These are phyloP conservation scores for Aspergillus asperescens DNA, from an alignment of 495 filamentous ascomycete species.

Conservation along the genomic window DNA sequence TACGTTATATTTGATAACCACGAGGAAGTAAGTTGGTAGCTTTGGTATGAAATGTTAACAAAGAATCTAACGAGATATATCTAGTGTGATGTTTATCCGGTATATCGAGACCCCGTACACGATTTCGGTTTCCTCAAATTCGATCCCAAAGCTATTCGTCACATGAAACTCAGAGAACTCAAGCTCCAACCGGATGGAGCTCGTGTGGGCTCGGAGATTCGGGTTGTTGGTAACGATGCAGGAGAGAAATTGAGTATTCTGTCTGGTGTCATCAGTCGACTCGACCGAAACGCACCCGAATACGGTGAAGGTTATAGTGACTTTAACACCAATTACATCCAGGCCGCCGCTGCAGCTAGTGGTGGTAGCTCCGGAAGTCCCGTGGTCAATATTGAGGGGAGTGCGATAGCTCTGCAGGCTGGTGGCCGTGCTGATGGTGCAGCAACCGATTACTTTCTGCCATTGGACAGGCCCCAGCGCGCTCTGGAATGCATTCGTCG, in stretches of 20 bases:
- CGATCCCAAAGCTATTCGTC: conserved; percentile 90
- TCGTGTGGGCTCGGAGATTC: conserved; percentile 85
- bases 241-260: conserved; percentile 98
- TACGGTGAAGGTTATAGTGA: conserved; percentile 98
- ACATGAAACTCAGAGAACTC: conserved; percentile 81
- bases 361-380: conserved; percentile 96
- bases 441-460: conserved; percentile 96
- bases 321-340: conserved; percentile 99
- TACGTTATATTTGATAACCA: conserved; percentile 98
- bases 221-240: conserved; percentile 97
- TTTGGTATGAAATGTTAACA: not conserved
- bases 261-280: conserved; percentile 91
- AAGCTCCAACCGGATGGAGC: conserved; percentile 81
- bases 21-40: conserved; percentile 57
- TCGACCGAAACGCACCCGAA: conserved; percentile 95
- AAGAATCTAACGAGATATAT: not conserved
- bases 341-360: conserved; percentile 92
- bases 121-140: conserved; percentile 97
- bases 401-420: conserved; percentile 89
- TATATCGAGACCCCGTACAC: conserved; percentile 97
- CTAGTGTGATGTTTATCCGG: conserved; percentile 90
- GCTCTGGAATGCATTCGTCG: conserved; percentile 81
- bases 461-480: conserved; percentile 79
- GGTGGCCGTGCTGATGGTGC: conserved; percentile 91
- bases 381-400: conserved; percentile 91